Evolutionary conservation across 2,329 filamentous ascomycete genomes (phyloP).

Genomic region (Aspergillus quadricinctus): DNA sequence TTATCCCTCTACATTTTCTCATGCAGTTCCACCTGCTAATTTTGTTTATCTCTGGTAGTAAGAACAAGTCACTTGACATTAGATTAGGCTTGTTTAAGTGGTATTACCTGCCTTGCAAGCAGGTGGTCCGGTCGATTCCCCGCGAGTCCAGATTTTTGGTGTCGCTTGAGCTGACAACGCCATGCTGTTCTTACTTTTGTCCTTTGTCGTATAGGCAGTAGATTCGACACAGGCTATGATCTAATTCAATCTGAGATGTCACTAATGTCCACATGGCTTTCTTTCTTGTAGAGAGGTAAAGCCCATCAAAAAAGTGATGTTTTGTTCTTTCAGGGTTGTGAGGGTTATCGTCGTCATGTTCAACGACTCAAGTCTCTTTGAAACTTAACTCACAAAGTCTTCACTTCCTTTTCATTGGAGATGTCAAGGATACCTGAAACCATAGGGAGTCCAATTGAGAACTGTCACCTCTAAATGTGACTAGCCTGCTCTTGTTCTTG

Average conservation of each 20-base stretch:
- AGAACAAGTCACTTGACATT: background rate
- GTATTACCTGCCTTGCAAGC: background rate
- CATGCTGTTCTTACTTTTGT: too few relatives aligned
- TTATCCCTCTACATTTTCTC: background rate
- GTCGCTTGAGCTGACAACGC: too few relatives aligned
- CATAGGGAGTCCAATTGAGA: background rate
- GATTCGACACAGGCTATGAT: too few relatives aligned
- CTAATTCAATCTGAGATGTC: too few relatives aligned
- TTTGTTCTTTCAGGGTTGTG: background rate
- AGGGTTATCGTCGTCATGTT: background rate
- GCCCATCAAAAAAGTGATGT: background rate
- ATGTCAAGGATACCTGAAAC: background rate
- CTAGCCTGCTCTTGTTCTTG: background rate
- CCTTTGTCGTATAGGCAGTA: background rate
- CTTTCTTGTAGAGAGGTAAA: background rate
- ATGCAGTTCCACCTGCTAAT: too few relatives aligned
- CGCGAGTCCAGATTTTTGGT: constrained; percentile 38
- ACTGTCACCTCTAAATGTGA: background rate
- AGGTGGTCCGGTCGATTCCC: constrained; percentile 46
- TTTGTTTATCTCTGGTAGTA: background rate
- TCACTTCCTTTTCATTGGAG: background rate
- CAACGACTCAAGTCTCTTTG: background rate
- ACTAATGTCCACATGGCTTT: background rate
- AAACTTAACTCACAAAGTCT: background rate
- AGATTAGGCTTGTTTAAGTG: background rate